A percentile compares a stretch with the other conserved stretches of the same genome.
Conservation (phyloP, 2,329 filamentous ascomycete species). For the Diaporthe velutina region DNA sequence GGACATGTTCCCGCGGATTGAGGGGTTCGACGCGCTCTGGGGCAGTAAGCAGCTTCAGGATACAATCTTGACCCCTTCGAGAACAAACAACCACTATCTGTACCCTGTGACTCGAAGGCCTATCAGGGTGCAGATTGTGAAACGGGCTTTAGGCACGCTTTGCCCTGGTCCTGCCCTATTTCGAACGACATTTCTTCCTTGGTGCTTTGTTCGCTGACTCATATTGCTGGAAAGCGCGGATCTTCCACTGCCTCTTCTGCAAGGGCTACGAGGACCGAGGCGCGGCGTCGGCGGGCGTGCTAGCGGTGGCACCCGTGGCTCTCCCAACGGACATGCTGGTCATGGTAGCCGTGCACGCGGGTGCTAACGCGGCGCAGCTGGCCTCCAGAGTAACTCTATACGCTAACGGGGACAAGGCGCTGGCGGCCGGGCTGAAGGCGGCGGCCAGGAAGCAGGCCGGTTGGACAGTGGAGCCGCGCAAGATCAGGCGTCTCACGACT, state of each 20-base stretch:
- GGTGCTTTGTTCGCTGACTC: too few relatives aligned
- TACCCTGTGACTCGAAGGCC: too few relatives aligned
- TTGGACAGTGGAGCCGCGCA: conserved; percentile 27
- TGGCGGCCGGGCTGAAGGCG: conserved; percentile 13
- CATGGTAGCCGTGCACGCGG: conserved; percentile 1
- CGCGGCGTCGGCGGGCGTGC: conserved; percentile 57
- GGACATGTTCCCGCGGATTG: conserved; percentile 64
- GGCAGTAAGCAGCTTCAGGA: too few relatives aligned
- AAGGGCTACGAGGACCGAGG: conserved; percentile 71
- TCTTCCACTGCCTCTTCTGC: conserved; percentile 72
- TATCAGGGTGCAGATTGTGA: too few relatives aligned
- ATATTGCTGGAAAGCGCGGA: too few relatives aligned
- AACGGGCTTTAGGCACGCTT: too few relatives aligned
- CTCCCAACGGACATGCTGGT: conserved; percentile 39
- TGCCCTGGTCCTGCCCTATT: too few relatives aligned
- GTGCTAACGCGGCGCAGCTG: conserved; percentile 26
- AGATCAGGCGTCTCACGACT: not conserved
- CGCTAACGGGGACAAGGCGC: conserved; percentile 21
- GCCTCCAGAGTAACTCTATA: conserved; percentile 18
- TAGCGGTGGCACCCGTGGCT: conserved; percentile 50
- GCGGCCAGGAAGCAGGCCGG: conserved; percentile 7
- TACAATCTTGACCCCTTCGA: too few relatives aligned
- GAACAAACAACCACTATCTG: too few relatives aligned
- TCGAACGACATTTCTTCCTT: too few relatives aligned
- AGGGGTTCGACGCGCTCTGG: conserved; percentile 69